Percentiles rank a stretch among this genome's conserved stretches.
phyloP scores from a whole-genome alignment of 371 early-diverging fungal species.

The Mortierella sp. region DNA sequence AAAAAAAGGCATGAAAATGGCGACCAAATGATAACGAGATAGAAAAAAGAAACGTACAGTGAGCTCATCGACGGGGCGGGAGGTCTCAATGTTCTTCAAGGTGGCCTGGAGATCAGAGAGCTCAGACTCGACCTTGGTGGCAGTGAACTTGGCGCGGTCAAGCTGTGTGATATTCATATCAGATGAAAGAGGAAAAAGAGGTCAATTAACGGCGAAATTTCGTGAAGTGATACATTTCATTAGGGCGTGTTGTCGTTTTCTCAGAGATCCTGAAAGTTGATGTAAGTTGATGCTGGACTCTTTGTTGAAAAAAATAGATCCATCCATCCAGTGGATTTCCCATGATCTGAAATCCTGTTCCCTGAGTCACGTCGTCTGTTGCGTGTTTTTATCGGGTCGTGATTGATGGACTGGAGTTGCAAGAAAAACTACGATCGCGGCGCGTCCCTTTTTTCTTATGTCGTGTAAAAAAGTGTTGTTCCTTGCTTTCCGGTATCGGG shows the following conservation, averaged over 20 bases:
- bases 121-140: slow-evolving; percentile 87
- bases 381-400: background rate
- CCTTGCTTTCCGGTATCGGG: background rate
- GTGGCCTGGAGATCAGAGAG: slow-evolving; percentile 91
- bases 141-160: slow-evolving; percentile 88
- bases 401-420: background rate
- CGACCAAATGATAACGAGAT: background rate
- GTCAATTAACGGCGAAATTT: background rate
- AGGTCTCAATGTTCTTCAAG: slow-evolving; percentile 92
- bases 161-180: slow-evolving; percentile 66
- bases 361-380: background rate
- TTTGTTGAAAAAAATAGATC: background rate
- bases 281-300: background rate
- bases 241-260: background rate
- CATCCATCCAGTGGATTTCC: background rate
- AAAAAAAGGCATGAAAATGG: background rate
- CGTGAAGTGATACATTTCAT: background rate
- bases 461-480: background rate
- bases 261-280: background rate
- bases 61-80: slow-evolving; percentile 95
- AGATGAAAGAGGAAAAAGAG: background rate
- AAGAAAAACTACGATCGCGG: background rate
- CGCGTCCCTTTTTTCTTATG: background rate
- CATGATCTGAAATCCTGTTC: background rate
- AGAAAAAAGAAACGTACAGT: slow-evolving; percentile 74